Base-by-base conservation (phyloP, 306 rosid genomes). In the Rubus parviflorus region DNA sequence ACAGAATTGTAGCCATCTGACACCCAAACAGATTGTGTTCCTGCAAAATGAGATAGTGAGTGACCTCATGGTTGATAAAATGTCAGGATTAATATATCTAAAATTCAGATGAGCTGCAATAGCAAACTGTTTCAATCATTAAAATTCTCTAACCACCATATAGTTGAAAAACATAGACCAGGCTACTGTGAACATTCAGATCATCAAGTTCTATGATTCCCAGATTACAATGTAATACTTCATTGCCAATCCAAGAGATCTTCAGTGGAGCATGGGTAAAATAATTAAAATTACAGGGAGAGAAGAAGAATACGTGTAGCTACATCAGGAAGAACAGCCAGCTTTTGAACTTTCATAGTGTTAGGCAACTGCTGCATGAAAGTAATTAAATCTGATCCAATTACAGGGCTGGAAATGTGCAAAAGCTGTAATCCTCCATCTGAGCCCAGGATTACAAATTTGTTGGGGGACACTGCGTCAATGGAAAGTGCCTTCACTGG, bases 1-100 rank as follows among this genome's bases (percentile, higher is more conserved):
- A 87, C 89, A 70, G 97, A 85, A 80, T 85, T 84, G 65, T 60
- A 64, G 79, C 97, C 96, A 85, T 91, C 97, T 75, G 98, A 90
- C 76, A 89, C 84, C 98, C 98, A 94, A 69, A 87, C 83, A 81
- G 89, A 86, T 81, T 86, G 98, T 47, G 90, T 81, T 78, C 81
- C 98, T 94, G 88, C 83, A 84, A 85, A 79, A n/a, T 10, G 68
- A 51, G 43, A 47, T 57, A 41, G 62, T 11, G 43, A 79, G 23
- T 48, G 40, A 72, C 49, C 64, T 68, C 41, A 53, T 63, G 47
- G 74, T 64, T 48, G 49, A 68, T 43, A 38, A 51, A 66, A 45
- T 46, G 64, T 67, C 78, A 63, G 73, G 68, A 79, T 61, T 75
- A 49, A 76, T 61, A 61, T 14, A 60, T 4, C 48, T 76, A 77